phyloP scores from a whole-genome alignment of 2,329 filamentous ascomycete species.

The Penicillium sp. region DNA sequence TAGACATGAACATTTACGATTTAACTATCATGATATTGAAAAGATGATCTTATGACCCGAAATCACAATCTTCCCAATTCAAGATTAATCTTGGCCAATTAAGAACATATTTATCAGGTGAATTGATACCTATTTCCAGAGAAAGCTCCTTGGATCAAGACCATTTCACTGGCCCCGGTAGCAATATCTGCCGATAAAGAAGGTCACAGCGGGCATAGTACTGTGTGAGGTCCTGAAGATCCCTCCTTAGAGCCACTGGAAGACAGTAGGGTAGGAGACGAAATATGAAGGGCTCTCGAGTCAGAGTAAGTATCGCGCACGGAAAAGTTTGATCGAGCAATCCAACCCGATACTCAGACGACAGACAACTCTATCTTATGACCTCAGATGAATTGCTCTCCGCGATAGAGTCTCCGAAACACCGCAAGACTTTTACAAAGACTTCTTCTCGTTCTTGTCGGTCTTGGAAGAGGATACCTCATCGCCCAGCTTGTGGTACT shows the following conservation, averaged over 20 bases:
- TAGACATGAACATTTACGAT: slow-evolving; percentile 19
- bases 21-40: slow-evolving; percentile 8
- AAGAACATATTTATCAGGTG: neutral
- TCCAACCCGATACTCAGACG: neutral
- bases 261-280: neutral
- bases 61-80: slow-evolving; percentile 12
- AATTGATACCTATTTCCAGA: neutral
- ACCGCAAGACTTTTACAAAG: slow-evolving; percentile 43
- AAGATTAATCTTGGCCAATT: slow-evolving; percentile 3
- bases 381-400: neutral
- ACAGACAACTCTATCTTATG: neutral
- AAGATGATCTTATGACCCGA: slow-evolving; percentile 14
- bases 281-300: slow-evolving; percentile 5
- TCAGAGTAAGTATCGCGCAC: neutral
- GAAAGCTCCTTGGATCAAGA: slow-evolving; percentile 1
- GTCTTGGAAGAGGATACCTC: slow-evolving; percentile 61
- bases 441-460: slow-evolving; percentile 54
- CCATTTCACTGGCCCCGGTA: neutral
- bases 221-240: neutral
- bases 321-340: neutral
- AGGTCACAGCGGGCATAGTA: neutral
- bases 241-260: neutral
- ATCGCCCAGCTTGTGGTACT: slow-evolving; percentile 84
- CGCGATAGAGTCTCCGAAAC: neutral
- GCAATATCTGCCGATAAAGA: neutral